These are phyloP conservation scores for Rugonectria rugulosa DNA, from an alignment of 2,329 filamentous ascomycete species.

Conservation along the genomic window DNA sequence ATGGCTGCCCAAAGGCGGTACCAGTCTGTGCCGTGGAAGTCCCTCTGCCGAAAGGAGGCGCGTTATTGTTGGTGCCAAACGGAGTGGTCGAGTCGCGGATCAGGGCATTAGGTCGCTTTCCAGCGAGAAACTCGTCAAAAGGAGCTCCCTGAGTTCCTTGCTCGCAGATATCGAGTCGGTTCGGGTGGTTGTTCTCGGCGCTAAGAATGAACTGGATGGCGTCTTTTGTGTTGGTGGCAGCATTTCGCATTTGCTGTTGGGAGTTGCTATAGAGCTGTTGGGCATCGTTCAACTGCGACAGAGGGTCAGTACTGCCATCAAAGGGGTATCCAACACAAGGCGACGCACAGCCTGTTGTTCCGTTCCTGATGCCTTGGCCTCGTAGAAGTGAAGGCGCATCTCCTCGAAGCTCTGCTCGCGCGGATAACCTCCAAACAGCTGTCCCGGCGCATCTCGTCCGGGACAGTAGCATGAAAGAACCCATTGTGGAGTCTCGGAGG, in stretches of 20 bases:
- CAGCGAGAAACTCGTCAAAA: slow-evolving; percentile 54
- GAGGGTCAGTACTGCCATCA: slow-evolving; percentile 7
- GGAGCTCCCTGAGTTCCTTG: slow-evolving; percentile 53
- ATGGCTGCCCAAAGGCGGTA: slow-evolving; percentile 46
- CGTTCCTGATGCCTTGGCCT: slow-evolving; percentile 66
- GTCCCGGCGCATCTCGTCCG: slow-evolving; percentile 76
- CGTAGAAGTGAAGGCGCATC: slow-evolving; percentile 77
- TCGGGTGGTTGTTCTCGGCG: slow-evolving; percentile 75
- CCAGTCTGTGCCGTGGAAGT: slow-evolving; percentile 34
- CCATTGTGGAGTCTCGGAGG: slow-evolving; percentile 78
- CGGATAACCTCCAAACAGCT: slow-evolving; percentile 80
- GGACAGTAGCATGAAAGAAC: slow-evolving; percentile 88
- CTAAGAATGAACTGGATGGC: slow-evolving; percentile 75
- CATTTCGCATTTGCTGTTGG: slow-evolving; percentile 75
- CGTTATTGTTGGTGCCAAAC: slow-evolving; percentile 46
- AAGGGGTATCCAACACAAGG: not conserved
- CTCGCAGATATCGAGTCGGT: slow-evolving; percentile 71
- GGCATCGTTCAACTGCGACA: slow-evolving; percentile 64
- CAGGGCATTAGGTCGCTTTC: slow-evolving; percentile 41
- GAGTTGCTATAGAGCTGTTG: slow-evolving; percentile 69
- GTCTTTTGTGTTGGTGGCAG: slow-evolving; percentile 72
- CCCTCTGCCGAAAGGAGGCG: slow-evolving; percentile 43
- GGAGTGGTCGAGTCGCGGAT: slow-evolving; percentile 47
- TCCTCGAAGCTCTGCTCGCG: slow-evolving; percentile 92
- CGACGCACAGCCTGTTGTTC: slow-evolving; percentile 58